phyloP scores from a whole-genome alignment of 441 rosid species.

The Aleurites moluccanus region DNA sequence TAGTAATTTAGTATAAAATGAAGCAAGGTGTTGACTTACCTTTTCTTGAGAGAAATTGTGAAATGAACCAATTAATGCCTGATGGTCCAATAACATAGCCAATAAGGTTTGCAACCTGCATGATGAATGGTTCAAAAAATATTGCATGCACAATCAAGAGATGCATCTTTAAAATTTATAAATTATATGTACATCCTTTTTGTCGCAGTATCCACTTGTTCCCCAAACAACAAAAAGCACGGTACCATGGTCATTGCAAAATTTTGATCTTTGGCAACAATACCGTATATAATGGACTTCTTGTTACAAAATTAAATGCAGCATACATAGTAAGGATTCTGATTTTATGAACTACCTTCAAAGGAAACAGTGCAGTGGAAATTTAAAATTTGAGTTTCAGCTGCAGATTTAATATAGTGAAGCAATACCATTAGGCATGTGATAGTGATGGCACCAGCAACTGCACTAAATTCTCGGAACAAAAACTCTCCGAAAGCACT shows the following conservation, averaged over 20 bases:
- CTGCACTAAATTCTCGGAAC: conserved; percentile 66
- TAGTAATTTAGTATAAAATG: not conserved
- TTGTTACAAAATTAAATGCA: not conserved
- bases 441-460: conserved; percentile 83
- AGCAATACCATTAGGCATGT: conserved; percentile 83
- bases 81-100: conserved; percentile 95
- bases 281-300: not conserved
- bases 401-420: not conserved
- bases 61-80: conserved; percentile 67
- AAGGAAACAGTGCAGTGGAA: no score
- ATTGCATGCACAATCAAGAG: not conserved
- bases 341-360: not conserved
- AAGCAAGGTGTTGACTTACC: conserved; percentile 41
- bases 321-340: not conserved
- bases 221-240: not conserved
- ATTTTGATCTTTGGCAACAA: not conserved
- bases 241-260: not conserved
- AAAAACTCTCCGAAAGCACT: conserved; percentile 57
- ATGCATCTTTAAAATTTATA: not conserved
- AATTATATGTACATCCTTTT: not conserved
- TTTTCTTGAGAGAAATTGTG: conserved; percentile 61
- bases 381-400: no score
- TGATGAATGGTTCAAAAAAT: conserved; percentile 4
- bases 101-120: conserved; percentile 88
- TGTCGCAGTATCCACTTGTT: not conserved